Evolutionary conservation across 108 stramenopile species (phyloP), one percentile per base, ranked within the genome.

Genomic region (Skeletonema menzelii): DNA sequence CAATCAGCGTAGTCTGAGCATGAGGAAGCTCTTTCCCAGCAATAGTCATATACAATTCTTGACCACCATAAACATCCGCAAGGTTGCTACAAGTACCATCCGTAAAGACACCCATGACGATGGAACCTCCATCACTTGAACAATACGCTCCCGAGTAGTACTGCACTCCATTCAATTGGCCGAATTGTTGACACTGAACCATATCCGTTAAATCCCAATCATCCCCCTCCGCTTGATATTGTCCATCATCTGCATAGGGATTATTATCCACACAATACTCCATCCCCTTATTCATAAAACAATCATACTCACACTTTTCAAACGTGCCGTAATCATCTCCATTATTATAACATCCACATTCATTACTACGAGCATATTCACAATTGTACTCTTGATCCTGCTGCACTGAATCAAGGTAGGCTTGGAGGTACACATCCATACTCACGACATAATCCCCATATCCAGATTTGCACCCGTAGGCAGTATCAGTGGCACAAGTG

Each of bases 361-460:
- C 17, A 5, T 47, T n/a, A 47, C 19, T 47, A 19, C 46, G 46
- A 17, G 46, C 46, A 17, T 47, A 79, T 31, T 86, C 73, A 70
- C 90, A 91, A 20, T 63, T 65, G 73, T 84, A 81, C 44, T 87
- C 79, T 46, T 84, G 77, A 63, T 84, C 80, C 27, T 84, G 73
- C 31, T 84, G 82, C 1, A 84, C 72, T 8, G 80, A 74, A 32
- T 83, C 74, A 46, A 77, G 73, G 60, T 89, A 93, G 46, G 87
- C 70, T 22, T 82, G 57, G 17, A 94, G 80, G 77, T 86, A 94
- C 38, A 83, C 85, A 67, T 89, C 80, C 91, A 94, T 90, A 77
- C 86, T 88, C 38, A 94, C 77, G 66, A 94, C 77, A 82, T 94
- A 94, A 74, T 94, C 93, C n/a, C 91, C 91, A 77, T 89, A 94